Evolutionary conservation across 73 alveolate species (phyloP).

Genomic region (Tetrahymena elliotti): DNA sequence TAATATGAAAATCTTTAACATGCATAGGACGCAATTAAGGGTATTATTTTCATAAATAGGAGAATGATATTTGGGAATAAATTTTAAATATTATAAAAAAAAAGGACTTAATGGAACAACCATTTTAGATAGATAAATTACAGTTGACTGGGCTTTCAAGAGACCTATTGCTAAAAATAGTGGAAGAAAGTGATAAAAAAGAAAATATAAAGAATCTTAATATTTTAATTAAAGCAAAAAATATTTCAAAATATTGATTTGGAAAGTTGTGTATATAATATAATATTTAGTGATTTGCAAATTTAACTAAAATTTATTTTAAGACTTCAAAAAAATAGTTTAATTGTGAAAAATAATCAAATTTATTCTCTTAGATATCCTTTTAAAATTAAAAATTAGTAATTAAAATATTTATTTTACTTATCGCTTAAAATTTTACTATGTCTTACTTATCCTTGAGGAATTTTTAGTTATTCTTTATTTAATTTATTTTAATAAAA

Average conservation of each 20-base stretch:
- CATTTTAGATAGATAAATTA: conserved; percentile 44
- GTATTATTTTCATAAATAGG: conserved; percentile 25
- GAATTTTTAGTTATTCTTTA: too few species aligned
- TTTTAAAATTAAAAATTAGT: too few species aligned
- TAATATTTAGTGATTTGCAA: neutral
- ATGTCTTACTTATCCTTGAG: too few species aligned
- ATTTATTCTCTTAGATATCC: too few species aligned
- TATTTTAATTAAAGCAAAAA: neutral
- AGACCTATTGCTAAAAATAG: conserved; percentile 23
- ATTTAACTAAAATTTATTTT: too few species aligned
- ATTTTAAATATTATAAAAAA: neutral
- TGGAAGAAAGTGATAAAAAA: conserved; percentile 11
- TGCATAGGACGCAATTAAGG: conserved; percentile 67
- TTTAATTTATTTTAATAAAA: too few species aligned
- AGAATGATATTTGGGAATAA: neutral
- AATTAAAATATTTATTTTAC: too few species aligned
- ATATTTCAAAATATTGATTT: neutral
- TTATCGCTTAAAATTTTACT: too few species aligned
- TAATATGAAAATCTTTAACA: conserved; percentile 56
- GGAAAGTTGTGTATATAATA: neutral
- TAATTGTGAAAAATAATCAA: too few species aligned
- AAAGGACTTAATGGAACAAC: conserved; percentile 18
- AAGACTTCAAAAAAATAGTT: too few species aligned
- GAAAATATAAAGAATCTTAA: neutral
- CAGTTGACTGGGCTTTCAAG: conserved; percentile 83